Conservation (phyloP, 371 early-diverging fungal species). For the Mortierella sp. region DNA sequence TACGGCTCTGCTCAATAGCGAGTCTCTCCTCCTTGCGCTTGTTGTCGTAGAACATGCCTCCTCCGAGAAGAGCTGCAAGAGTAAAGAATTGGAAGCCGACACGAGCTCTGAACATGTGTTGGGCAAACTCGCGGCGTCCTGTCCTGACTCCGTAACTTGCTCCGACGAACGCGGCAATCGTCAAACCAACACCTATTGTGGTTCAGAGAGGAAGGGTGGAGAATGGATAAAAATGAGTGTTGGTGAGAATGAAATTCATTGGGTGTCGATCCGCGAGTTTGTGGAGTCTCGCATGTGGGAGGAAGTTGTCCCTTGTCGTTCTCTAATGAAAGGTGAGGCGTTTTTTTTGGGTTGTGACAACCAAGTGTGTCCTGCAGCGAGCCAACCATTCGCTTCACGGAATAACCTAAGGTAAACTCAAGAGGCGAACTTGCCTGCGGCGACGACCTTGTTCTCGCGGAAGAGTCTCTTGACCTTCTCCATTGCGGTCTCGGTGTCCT, state of each 20-base stretch:
- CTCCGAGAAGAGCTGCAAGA: constrained; percentile 52
- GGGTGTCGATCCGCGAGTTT: background rate
- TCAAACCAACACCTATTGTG: constrained; percentile 50
- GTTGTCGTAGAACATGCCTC: constrained; percentile 52
- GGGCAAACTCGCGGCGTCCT: constrained; percentile 59
- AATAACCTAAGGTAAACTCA: background rate
- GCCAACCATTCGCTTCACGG: too few species aligned
- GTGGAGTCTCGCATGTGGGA: background rate
- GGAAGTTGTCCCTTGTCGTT: too few species aligned
- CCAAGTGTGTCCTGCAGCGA: too few species aligned
- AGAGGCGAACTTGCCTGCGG: constrained; percentile 31
- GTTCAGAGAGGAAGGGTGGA: background rate
- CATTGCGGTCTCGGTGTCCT: constrained; percentile 52
- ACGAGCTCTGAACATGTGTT: constrained; percentile 59
- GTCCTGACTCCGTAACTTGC: constrained; percentile 58
- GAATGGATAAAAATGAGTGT: background rate
- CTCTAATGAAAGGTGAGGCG: background rate
- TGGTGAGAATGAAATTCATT: background rate
- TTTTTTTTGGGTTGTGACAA: background rate
- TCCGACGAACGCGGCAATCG: constrained; percentile 57
- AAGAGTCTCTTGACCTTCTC: constrained; percentile 56
- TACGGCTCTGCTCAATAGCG: constrained; percentile 35
- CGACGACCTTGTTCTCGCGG: constrained; percentile 51
- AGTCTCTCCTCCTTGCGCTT: constrained; percentile 58
- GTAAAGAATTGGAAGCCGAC: constrained; percentile 59